Base-by-base conservation (phyloP, 768 basidiomycete species). In the Leccinum arenicola region DNA sequence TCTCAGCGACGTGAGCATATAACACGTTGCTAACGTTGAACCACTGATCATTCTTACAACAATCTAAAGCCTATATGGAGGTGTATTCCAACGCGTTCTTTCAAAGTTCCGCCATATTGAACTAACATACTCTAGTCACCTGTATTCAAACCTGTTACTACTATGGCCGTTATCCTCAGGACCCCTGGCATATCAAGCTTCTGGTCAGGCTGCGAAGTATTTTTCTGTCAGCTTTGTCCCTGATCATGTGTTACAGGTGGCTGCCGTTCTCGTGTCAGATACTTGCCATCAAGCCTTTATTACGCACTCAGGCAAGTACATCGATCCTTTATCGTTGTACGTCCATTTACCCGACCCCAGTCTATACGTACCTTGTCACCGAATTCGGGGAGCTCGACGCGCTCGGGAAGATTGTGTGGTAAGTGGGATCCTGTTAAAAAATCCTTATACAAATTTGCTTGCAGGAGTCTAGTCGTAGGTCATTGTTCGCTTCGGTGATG, bases 101-200 rank as follows among this genome's bases (percentile, higher is more conserved):
- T 51, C 40, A 52, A 27, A 27, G 27, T 27, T 27, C 27, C 27
- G 4, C 29, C 29, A n/a, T n/a, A 33, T 63, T 36, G 57, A 70
- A 14, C 45, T 17, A 11, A 7, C 31, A 33, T 50, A 9, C 40
- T 0, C 38, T 45, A 86, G 85, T 86, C n/a, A 84, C 84, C 12
- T 74, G 76, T 56, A 74, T 86, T 14, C 85, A 86, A 68, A 76
- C 80, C 1, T 84, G 77, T 76, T 85, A 81, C 62, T 86, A 85
- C 66, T 85, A 72, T 54, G 73, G 71, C 15, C 78, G 57, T 1
- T 74, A 85, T 65, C 79, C 82, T 56, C 74, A 72, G 35, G 84
- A 86, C 68, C 68, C 72, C 25, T 84, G 83, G 84, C 70, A 76
- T 7, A 75, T 80, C 60, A 83, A 80, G 62, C 52, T 70, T 12